phyloP scores from a whole-genome alignment of 1,284 basidiomycete species.

The Cryptococcus sp. region DNA sequence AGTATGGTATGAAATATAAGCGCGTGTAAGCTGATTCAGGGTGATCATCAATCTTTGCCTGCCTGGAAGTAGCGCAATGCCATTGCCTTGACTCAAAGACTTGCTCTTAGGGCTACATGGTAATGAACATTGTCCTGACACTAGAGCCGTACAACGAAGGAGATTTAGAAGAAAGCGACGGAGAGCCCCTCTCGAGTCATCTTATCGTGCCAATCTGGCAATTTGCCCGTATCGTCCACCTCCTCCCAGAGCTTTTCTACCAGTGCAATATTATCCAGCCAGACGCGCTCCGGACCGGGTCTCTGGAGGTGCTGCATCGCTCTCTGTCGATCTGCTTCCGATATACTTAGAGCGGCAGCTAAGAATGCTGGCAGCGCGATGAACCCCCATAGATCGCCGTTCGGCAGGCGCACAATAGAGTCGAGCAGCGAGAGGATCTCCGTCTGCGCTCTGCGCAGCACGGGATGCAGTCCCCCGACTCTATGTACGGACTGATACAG shows the following conservation, averaged over 20 bases:
- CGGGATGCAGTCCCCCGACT: slow-evolving; percentile 32
- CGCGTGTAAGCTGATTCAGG: no score
- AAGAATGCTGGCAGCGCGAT: slow-evolving; percentile 35
- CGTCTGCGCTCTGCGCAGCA: slow-evolving; percentile 22
- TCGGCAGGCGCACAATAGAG: slow-evolving; percentile 27
- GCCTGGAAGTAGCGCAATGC: no score
- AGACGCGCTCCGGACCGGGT: slow-evolving; percentile 32
- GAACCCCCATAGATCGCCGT: slow-evolving; percentile 32
- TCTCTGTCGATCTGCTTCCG: slow-evolving; percentile 25
- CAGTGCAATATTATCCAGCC: slow-evolving; percentile 36
- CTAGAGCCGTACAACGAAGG: no score
- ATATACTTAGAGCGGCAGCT: slow-evolving; percentile 23
- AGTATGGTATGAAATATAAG: no score
- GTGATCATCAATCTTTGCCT: no score
- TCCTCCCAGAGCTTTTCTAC: slow-evolving; percentile 40
- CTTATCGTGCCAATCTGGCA: slow-evolving; percentile 37
- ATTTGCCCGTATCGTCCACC: slow-evolving; percentile 28
- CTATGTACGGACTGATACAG: slow-evolving; percentile 34
- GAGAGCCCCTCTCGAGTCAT: slow-evolving; percentile 33
- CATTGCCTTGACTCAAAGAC: no score
- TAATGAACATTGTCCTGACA: no score
- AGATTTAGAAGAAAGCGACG: slow-evolving; percentile 31
- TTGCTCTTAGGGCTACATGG: no score
- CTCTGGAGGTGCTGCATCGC: slow-evolving; percentile 27
- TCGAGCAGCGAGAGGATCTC: slow-evolving; percentile 31